Base-by-base conservation (phyloP, 83 land plant species). In the Thuja plicata region DNA sequence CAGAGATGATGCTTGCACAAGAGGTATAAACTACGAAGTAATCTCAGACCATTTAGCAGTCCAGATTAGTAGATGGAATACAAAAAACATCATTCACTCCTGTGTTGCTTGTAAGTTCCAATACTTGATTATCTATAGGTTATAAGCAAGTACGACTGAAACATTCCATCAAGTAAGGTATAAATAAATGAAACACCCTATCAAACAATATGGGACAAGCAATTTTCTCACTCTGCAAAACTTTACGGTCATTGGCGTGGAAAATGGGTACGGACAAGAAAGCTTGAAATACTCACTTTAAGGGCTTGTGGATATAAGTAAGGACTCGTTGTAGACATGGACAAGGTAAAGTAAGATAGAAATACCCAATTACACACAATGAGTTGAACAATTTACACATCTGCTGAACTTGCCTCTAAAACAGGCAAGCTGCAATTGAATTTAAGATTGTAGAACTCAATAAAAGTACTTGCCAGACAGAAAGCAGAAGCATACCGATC, bases 401-500 rank as follows among this genome's bases (percentile, higher is more conserved):
- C 15, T 34, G 2, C 32, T 35, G 85, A 38, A 78, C 32, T 70
- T 79, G 55, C 50, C 71, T 71, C 62, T 87, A 55, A 13, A 37
- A 70, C 30, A 43, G 50, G 10, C 50, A 46, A 46, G 50, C 50
- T 46, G 10, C 10, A 46, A 46, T 43, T 43, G 45, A 43, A 43
- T 46, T 27, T 46, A 76, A 84, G 74, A 27, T 8, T 30, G 3
- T 43, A 60, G 17, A 60, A 21, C n/a, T 60, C 70, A 66, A 66
- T 27, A 24, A 66, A 66, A 66, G 32, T 66, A 66, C 32, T 66
- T 5, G 71, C n/a, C 30, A 62, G 27, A 62, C 71, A 62, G 30
- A 84, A 9, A 5, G 41, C 54, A 50, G 85, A 34, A 76, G 50
- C 91, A 30, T 87, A 97, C 98, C 98, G 91, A 87, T 98, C 99